Base-by-base conservation (phyloP, 768 basidiomycete genomes). In the Termitomyces sp. region DNA sequence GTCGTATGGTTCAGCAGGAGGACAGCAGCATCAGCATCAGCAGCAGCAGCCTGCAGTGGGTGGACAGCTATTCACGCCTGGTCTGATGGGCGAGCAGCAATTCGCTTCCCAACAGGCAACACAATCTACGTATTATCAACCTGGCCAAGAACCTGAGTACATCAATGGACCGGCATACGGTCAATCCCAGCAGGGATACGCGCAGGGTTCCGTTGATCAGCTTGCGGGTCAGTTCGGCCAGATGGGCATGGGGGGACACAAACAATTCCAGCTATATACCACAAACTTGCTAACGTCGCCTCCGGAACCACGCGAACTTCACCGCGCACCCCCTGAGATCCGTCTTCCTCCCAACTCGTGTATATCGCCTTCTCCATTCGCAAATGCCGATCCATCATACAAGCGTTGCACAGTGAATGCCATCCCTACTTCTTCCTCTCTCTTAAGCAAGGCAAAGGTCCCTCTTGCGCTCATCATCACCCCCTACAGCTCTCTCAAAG, bases 221-320 rank as follows among this genome's bases (percentile, higher is more conserved):
- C 74, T 98, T 62, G 74, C 89, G 3, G 85, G 87, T 62, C 94
- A 97, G 70, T 97, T 98, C 66, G 77, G 85, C 28, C 84, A 89
- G 72, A 95, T 98, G 95, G 86, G 87, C 45, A 73, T 98, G 68
- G 82, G 77, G 7, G 84, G 83, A n/a, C 84, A 84, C 69, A 90
- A 88, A 66, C 84, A 83, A 44, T 84, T 89, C 66, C 82, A 85
- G 57, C 79, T 95, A 43, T 83, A 86, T 69, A 97, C 94, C 1
- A 83, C 91, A 57, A 98, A 98, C 76, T 80, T 99, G 47, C 84
- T 98, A 67, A 92, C 93, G 2, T 86, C 90, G 37, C 93, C 94
- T 32, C 91, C 95, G 27, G 94, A 98, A 68, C 94, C 96, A 3
- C 81, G 83, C 47, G 94, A 93, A 59, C 76, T 99, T 44, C 76